Conservation (phyloP, 371 early-diverging fungal genomes). For the Choanephora cucurbitarum region DNA sequence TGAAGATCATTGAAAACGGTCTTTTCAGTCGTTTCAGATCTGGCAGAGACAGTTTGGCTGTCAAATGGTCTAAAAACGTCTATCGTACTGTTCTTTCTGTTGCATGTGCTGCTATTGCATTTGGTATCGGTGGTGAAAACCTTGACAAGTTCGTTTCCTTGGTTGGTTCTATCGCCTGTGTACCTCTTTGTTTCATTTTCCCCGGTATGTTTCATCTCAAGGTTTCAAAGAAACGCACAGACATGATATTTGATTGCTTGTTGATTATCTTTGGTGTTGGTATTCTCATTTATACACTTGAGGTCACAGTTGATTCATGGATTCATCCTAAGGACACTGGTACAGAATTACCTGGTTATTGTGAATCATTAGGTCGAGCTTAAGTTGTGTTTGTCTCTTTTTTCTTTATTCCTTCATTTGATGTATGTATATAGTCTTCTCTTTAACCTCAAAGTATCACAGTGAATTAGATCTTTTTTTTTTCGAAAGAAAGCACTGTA, state of each 20-base stretch:
- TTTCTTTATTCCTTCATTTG: background rate
- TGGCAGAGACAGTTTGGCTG: slow-evolving; percentile 30
- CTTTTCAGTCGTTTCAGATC: slow-evolving; percentile 38
- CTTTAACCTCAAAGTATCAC: too few species aligned
- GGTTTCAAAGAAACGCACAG: slow-evolving; percentile 33
- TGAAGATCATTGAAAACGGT: slow-evolving; percentile 68
- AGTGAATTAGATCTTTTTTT: too few species aligned
- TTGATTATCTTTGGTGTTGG: slow-evolving; percentile 55
- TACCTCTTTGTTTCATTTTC: slow-evolving; percentile 69
- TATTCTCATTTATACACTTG: slow-evolving; percentile 48
- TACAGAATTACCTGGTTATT: slow-evolving; percentile 1
- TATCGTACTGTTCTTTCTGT: slow-evolving; percentile 51
- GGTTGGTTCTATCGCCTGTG: slow-evolving; percentile 52
- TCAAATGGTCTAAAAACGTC: slow-evolving; percentile 74
- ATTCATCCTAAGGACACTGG: slow-evolving; percentile 23
- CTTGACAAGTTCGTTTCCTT: slow-evolving; percentile 73
- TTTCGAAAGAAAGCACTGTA: too few species aligned
- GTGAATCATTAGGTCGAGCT: slow-evolving; percentile 6
- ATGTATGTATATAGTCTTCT: too few species aligned
- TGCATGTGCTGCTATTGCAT: slow-evolving; percentile 58
- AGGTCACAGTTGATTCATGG: slow-evolving; percentile 33
- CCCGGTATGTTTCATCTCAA: slow-evolving; percentile 69
- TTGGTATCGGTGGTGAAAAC: slow-evolving; percentile 61
- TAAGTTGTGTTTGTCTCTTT: slow-evolving; percentile 1
- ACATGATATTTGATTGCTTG: slow-evolving; percentile 33